Conservation (phyloP, 1,284 basidiomycete species). For the Vanrija humicola region DNA sequence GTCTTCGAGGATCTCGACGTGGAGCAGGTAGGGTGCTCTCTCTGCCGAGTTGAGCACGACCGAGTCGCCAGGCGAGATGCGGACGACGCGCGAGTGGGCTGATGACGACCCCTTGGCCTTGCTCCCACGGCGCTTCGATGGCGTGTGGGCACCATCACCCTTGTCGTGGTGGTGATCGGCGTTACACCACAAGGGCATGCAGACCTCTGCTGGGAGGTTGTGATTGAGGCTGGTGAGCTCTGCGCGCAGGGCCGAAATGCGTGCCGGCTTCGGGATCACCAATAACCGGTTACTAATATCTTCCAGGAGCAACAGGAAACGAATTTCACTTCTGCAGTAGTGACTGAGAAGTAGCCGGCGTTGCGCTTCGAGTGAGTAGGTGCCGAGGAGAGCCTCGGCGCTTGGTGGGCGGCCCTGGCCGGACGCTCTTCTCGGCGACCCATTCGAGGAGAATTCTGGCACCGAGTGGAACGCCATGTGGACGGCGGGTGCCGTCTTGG, state of each 20-base stretch:
- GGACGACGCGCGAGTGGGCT: slow-evolving; percentile 89
- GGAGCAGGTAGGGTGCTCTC: slow-evolving; percentile 85
- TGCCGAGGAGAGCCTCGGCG: slow-evolving; percentile 49
- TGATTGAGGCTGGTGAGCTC: slow-evolving; percentile 96
- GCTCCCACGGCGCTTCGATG: slow-evolving; percentile 1
- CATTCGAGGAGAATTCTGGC: slow-evolving; percentile 56
- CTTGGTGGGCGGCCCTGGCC: slow-evolving; percentile 51
- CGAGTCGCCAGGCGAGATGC: slow-evolving; percentile 95
- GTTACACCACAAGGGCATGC: slow-evolving; percentile 93
- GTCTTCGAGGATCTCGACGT: slow-evolving; percentile 85
- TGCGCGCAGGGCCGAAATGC: slow-evolving; percentile 89
- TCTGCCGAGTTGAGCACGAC: slow-evolving; percentile 98
- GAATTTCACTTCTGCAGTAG: slow-evolving; percentile 88
- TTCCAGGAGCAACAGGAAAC: slow-evolving; percentile 84
- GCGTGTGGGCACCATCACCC: neutral
- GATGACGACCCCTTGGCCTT: slow-evolving; percentile 45
- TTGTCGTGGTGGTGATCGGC: slow-evolving; percentile 53
- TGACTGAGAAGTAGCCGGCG: slow-evolving; percentile 74
- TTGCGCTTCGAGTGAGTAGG: slow-evolving; percentile 66
- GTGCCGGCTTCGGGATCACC: slow-evolving; percentile 87
- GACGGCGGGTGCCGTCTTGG: neutral
- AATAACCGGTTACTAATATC: slow-evolving; percentile 89
- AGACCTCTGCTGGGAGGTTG: slow-evolving; percentile 83
- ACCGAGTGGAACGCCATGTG: slow-evolving; percentile 54
- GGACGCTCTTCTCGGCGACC: slow-evolving; percentile 27